Evolutionary conservation across 1,139 yeast genomes (phyloP).

Genomic region (Yamadazyma sp.): DNA sequence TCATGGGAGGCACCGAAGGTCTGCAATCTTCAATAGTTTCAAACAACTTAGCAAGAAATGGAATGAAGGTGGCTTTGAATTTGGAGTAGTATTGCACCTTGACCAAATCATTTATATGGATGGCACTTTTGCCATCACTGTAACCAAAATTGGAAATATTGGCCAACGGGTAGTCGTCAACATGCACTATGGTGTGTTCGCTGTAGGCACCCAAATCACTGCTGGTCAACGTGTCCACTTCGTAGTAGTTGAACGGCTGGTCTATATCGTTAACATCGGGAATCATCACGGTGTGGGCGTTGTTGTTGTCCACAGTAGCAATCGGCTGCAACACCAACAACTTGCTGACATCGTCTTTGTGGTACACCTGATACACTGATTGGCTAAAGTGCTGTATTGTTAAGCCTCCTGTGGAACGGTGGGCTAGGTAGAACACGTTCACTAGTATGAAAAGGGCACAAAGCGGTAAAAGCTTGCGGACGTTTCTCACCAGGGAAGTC

Average conservation of each 20-base stretch:
- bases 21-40: slow-evolving; percentile 19
- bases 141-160: background rate
- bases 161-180: slow-evolving; percentile 22
- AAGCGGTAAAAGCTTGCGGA: background rate
- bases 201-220: background rate
- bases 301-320: slow-evolving; percentile 2
- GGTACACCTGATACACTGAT: slow-evolving; percentile 4
- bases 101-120: slow-evolving; percentile 13
- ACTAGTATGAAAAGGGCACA: background rate
- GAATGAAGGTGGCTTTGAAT: slow-evolving; percentile 18
- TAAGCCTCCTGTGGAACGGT: background rate
- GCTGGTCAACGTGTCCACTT: background rate
- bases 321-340: slow-evolving; percentile 5
- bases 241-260: background rate
- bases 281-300: slow-evolving; percentile 2
- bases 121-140: slow-evolving; percentile 5
- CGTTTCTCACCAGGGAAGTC: background rate
- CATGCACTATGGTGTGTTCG: slow-evolving; percentile 6
- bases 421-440: background rate
- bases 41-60: slow-evolving; percentile 21
- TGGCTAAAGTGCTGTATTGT: background rate
- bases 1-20: slow-evolving; percentile 25
- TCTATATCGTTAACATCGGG: background rate
- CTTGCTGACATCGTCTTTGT: slow-evolving; percentile 6
- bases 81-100: slow-evolving; percentile 18